Percentiles rank a stretch among this genome's conserved stretches.
phyloP scores from a whole-genome alignment of 1,284 basidiomycete species.

The Taiwanofungus camphoratus region DNA sequence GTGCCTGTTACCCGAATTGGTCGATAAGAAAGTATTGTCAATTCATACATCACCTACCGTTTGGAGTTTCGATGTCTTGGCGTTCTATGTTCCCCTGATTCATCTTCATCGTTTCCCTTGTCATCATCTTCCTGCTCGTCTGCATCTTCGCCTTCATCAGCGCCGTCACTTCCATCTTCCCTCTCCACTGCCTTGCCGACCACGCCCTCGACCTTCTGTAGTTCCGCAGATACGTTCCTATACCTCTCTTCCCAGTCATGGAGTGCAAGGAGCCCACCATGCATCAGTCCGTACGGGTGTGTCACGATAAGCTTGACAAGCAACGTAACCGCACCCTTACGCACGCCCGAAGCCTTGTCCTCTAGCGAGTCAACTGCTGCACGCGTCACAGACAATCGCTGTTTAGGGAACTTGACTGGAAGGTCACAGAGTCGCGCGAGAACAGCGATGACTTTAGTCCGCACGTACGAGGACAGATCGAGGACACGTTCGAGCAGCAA shows the following conservation, averaged over 20 bases:
- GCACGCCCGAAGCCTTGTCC: constrained; percentile 87
- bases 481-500: constrained; percentile 83
- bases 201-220: constrained; percentile 49
- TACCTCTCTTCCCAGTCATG: constrained; percentile 76
- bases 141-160: constrained; percentile 23
- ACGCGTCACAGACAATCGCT: constrained; percentile 73
- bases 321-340: constrained; percentile 80
- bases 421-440: constrained; percentile 71
- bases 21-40: neutral
- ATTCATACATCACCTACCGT: constrained; percentile 4
- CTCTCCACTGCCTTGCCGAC: constrained; percentile 54
- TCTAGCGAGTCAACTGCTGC: constrained; percentile 78
- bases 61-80: constrained; percentile 11
- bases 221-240: constrained; percentile 56
- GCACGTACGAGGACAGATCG: constrained; percentile 89
- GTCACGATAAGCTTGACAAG: constrained; percentile 78
- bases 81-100: too few species aligned
- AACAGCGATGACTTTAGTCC: constrained; percentile 80
- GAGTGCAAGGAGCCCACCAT: constrained; percentile 78
- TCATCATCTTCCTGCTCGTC: constrained; percentile 23
- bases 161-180: constrained; percentile 28
- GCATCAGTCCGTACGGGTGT: constrained; percentile 84
- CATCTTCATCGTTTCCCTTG: constrained; percentile 27
- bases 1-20: neutral
- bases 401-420: constrained; percentile 81